Conservation (phyloP, 2,329 filamentous ascomycete genomes). For the Trichoderma citrinoviride region DNA sequence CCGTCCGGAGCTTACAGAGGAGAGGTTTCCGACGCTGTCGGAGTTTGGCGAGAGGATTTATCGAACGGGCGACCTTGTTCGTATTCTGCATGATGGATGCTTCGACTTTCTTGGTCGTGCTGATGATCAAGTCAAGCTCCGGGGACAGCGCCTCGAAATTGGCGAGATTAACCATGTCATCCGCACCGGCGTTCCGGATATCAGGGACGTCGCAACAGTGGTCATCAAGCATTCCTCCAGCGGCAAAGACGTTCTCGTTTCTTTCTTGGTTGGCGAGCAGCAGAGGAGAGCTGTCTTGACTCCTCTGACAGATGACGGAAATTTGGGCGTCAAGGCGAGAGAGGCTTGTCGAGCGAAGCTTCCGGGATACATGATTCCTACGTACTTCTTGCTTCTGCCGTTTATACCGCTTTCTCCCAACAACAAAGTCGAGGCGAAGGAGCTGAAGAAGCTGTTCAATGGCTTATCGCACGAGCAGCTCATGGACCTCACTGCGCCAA, state of each 20-base stretch:
- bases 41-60: constrained; percentile 65
- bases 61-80: constrained; percentile 83
- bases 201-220: constrained; percentile 72
- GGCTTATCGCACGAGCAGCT: constrained; percentile 59
- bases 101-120: constrained; percentile 86
- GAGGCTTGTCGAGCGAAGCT: constrained; percentile 66
- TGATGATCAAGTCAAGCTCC: constrained; percentile 89
- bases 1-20: constrained; percentile 69
- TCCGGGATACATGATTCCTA: constrained; percentile 87
- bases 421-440: constrained; percentile 80
- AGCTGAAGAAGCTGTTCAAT: constrained; percentile 64
- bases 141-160: constrained; percentile 84
- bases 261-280: constrained; percentile 56
- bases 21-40: constrained; percentile 68
- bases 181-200: constrained; percentile 52
- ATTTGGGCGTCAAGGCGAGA: constrained; percentile 48
- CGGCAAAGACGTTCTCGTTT: constrained; percentile 78
- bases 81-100: constrained; percentile 73
- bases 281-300: constrained; percentile 22
- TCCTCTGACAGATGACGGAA: constrained; percentile 33
- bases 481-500: constrained; percentile 50
- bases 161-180: constrained; percentile 89
- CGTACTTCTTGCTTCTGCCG: constrained; percentile 70
- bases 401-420: constrained; percentile 79
- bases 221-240: constrained; percentile 68